Percentiles rank a stretch among this genome's conserved stretches.
Evolutionary conservation across 2,329 filamentous ascomycete species (phyloP).

Genomic region (Fusarium sacchari): DNA sequence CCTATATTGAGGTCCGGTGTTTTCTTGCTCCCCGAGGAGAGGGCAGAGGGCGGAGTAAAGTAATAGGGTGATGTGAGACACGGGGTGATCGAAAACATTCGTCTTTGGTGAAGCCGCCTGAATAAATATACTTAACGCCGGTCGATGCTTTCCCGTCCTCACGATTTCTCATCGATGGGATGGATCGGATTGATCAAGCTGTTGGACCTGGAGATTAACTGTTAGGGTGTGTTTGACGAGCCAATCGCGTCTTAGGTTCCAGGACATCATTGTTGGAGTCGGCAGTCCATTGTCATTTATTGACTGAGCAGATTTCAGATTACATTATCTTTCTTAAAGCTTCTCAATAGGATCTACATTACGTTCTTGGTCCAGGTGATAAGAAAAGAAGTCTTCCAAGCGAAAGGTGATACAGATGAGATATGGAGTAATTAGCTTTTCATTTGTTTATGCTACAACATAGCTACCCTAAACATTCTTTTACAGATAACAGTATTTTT

Average conservation of each 20-base stretch:
- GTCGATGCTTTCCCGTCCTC: background rate
- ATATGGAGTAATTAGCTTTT: no score
- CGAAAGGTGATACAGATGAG: no score
- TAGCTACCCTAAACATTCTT: background rate
- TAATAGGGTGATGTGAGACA: background rate
- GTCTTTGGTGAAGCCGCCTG: background rate
- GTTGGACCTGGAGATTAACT: background rate
- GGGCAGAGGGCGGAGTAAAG: background rate
- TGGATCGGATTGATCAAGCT: background rate
- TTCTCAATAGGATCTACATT: background rate
- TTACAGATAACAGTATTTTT: no score
- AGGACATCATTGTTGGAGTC: background rate
- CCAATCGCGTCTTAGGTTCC: background rate
- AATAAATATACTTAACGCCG: background rate
- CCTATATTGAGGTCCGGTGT: no score
- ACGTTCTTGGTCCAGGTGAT: background rate
- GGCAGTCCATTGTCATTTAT: no score
- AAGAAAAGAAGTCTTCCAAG: background rate
- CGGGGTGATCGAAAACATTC: background rate
- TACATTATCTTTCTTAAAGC: background rate
- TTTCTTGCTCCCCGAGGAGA: no score
- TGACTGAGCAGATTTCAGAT: background rate
- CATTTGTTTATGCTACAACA: no score
- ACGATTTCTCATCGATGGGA: background rate
- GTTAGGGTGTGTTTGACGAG: background rate